These are phyloP conservation scores for Lipomyces orientalis DNA, from an alignment of 805 yeast genomes.

Conservation along the genomic window DNA sequence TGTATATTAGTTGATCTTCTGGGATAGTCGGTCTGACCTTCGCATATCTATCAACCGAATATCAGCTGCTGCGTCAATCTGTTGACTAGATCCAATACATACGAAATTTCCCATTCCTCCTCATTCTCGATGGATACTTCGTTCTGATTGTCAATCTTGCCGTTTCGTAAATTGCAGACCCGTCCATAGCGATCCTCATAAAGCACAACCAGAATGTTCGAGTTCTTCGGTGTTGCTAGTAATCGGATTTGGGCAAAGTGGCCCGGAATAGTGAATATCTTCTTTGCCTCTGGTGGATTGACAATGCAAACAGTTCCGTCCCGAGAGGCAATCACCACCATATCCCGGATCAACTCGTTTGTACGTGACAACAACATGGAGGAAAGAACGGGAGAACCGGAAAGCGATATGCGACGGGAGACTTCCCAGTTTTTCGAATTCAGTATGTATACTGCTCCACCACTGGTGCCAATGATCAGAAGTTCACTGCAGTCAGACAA, in stretches of 20 bases:
- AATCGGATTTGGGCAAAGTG: conserved; percentile 25
- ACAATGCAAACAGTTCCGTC: conserved; percentile 35
- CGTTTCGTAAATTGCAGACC: conserved; percentile 26
- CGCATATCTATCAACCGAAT: conserved; percentile 15
- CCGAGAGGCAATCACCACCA: conserved; percentile 28
- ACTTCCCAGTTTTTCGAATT: conserved; percentile 20
- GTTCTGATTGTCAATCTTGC: conserved; percentile 33
- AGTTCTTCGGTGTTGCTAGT: conserved; percentile 30
- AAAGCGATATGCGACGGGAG: conserved; percentile 28
- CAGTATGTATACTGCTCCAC: conserved; percentile 27
- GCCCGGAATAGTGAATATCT: conserved; percentile 36
- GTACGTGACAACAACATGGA: conserved; percentile 18
- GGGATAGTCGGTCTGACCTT: conserved; percentile 32
- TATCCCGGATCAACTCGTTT: conserved; percentile 17
- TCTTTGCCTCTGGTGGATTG: conserved; percentile 13
- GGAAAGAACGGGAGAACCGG: conserved; percentile 33
- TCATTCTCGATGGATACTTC: conserved; percentile 27
- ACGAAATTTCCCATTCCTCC: conserved; percentile 35
- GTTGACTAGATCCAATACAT: neutral
- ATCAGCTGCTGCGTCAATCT: neutral
- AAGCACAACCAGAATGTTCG: conserved; percentile 27
- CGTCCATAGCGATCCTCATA: conserved; percentile 31
- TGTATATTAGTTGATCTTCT: conserved; percentile 25
- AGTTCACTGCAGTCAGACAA: conserved; percentile 15
- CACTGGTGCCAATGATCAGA: conserved; percentile 27